Evolutionary conservation across 495 filamentous ascomycete species (phyloP).

Genomic region (Podospora comata): DNA sequence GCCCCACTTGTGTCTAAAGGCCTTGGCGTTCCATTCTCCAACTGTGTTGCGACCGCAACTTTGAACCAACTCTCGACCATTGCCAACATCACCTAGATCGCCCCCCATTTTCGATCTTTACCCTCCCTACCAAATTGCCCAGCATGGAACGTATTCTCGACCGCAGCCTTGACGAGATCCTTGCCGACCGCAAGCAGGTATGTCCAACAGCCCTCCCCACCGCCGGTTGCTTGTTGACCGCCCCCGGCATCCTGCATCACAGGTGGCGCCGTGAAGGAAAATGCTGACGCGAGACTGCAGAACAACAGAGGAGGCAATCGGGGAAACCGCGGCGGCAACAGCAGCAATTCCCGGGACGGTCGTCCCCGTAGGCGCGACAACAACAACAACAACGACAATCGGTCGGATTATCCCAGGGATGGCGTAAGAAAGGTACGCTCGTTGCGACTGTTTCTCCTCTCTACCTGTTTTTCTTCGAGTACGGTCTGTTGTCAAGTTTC

Average conservation of each 20-base stretch:
- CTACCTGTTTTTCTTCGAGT: not conserved
- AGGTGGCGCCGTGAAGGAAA: not conserved
- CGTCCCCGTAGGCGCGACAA: conserved; percentile 54
- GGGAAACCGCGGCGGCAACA: conserved; percentile 25
- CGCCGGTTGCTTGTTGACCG: not conserved
- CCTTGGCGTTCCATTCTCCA: not conserved
- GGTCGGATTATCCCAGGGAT: conserved; percentile 63
- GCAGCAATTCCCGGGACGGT: conserved; percentile 34
- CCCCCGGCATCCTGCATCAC: not conserved
- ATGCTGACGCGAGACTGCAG: conserved; percentile 19
- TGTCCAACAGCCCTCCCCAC: not conserved
- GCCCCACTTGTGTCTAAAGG: not conserved
- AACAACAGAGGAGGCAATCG: conserved; percentile 23
- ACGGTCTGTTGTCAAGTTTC: conserved; percentile 3
- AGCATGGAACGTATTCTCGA: conserved; percentile 51
- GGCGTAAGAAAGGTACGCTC: conserved; percentile 74
- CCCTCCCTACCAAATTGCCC: not conserved
- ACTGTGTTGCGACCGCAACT: not conserved
- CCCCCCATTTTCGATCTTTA: not conserved
- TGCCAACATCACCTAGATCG: not conserved
- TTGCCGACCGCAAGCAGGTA: conserved; percentile 71
- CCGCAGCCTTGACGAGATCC: conserved; percentile 80
- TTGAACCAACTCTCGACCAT: not conserved
- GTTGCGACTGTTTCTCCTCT: not conserved
- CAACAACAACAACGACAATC: conserved; percentile 38